Evolutionary conservation across 345 rosid species (phyloP).

Genomic region (Rhizophora mangle): DNA sequence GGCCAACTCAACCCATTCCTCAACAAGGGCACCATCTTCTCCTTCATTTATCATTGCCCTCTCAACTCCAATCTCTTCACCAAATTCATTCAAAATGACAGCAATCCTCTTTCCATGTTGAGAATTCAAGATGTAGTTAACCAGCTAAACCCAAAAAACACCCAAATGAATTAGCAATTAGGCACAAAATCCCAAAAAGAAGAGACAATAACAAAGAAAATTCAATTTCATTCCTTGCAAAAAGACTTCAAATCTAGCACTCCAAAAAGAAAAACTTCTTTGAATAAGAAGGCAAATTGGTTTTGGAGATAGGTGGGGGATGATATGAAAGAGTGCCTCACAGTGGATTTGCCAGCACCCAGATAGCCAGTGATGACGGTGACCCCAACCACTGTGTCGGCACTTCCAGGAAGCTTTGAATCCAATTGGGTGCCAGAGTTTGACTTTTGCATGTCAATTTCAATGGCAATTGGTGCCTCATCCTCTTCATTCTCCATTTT

Average conservation of each 20-base stretch:
- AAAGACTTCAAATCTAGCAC: too few relatives aligned
- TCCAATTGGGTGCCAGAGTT: not conserved
- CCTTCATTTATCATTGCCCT: constrained; percentile 98
- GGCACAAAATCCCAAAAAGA: not conserved
- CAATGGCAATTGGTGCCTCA: constrained; percentile 64
- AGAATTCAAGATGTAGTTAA: constrained; percentile 64
- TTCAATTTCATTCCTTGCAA: too few relatives aligned
- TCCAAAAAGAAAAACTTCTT: not conserved
- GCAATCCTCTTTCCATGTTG: constrained; percentile 91
- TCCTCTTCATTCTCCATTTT: constrained; percentile 66
- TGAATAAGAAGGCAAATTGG: not conserved
- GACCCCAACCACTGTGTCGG: constrained; percentile 55
- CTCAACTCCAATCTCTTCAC: constrained; percentile 95
- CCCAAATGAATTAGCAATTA: not conserved
- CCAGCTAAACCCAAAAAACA: constrained; percentile 45
- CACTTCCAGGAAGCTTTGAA: constrained; percentile 13
- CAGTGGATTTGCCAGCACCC: constrained; percentile 95
- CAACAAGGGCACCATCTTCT: constrained; percentile 74
- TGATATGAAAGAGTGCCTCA: constrained; percentile 24
- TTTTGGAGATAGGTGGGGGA: not conserved
- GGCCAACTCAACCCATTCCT: constrained; percentile 95
- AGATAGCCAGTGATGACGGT: constrained; percentile 91
- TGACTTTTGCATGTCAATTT: constrained; percentile 27
- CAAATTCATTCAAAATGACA: constrained; percentile 92
- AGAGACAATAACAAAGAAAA: too few relatives aligned